Base-by-base conservation (phyloP, 2,329 filamentous ascomycete genomes). In the Simplicillium aogashimaense region DNA sequence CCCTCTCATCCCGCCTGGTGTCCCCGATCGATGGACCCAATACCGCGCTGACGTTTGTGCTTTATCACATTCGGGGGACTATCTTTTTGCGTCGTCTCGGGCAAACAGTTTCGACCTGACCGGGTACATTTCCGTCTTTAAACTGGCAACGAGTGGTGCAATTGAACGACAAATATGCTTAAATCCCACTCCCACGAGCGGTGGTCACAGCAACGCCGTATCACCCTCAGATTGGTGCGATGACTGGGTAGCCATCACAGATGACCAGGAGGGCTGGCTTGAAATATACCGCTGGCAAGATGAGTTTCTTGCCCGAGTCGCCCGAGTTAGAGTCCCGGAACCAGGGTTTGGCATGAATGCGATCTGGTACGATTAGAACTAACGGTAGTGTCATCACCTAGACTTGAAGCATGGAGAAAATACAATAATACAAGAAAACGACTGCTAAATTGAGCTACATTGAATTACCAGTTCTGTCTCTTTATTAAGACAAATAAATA, bases 341-440 rank as follows among this genome's bases (percentile, higher is more conserved):
- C 85, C 84, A n/a, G 87, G 87, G 2, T 94, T 94, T 58, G 86
- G 86, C 2, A 94, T 94, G 87, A 94, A 94, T 63, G 86, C 86
- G n/a, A 88, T 94, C 47, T 94, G 87, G 87, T 92, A 92, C 59
- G 83, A 94, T 43, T 66, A 45, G 37, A 38, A 11, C 17, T 32
- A 39, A 9, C 18, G 17, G 39, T 16, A 25, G 35, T 12, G 20
- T 33, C 37, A 44, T 25, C 9, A 5, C 9, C 6, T 25, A n/a
- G n/a, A n/a, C n/a, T n/a, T n/a, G n/a, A n/a, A n/a, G n/a, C n/a
- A n/a, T n/a, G n/a, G n/a, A 14, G 9, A 34, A 7, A 34, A 20
- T 18, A 31, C n/a, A n/a, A n/a, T n/a, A n/a, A n/a, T n/a, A n/a
- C n/a, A n/a, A n/a, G n/a, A n/a, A n/a, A n/a, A n/a, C n/a, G n/a